Conservation (phyloP, 176 grass and related monocot genomes). For the Oryza glaberrima region DNA sequence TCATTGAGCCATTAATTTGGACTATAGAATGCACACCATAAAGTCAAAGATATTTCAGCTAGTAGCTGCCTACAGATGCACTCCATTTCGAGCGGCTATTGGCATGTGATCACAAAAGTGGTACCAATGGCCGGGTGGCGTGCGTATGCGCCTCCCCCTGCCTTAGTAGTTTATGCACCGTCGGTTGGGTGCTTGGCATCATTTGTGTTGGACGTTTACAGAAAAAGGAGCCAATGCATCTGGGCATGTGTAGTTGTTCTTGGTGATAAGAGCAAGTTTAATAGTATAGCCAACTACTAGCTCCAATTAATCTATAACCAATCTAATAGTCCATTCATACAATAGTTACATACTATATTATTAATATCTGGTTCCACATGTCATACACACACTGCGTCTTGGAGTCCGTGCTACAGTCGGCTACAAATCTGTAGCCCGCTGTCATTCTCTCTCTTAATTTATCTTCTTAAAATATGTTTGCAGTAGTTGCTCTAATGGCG, state of each 20-base stretch:
- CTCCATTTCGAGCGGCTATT: not conserved
- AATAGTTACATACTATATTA: too few relatives aligned
- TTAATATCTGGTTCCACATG: too few relatives aligned
- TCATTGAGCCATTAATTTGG: not conserved
- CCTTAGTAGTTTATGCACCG: slow-evolving; percentile 25
- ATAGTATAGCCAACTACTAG: too few relatives aligned
- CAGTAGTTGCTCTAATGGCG: not conserved
- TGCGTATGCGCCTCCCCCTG: not conserved
- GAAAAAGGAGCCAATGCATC: not conserved
- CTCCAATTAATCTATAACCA: too few relatives aligned
- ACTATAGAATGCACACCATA: not conserved
- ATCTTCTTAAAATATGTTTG: too few relatives aligned
- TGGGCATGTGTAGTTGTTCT: not conserved
- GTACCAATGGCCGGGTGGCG: not conserved
- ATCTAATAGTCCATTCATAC: too few relatives aligned
- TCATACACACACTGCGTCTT: too few relatives aligned
- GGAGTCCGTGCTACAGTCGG: too few relatives aligned
- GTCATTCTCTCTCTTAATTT: too few relatives aligned
- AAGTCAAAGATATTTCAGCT: not conserved
- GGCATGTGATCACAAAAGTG: slow-evolving; percentile 28
- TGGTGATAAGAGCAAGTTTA: not conserved
- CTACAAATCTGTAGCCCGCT: too few relatives aligned
- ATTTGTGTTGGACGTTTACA: slow-evolving; percentile 27
- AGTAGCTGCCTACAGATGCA: not conserved
- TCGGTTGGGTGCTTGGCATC: slow-evolving; percentile 37